A percentile compares a stretch with the other conserved stretches of the same genome.
Conservation (phyloP, 257 asterid genomes). For the Gynochthodes officinalis region DNA sequence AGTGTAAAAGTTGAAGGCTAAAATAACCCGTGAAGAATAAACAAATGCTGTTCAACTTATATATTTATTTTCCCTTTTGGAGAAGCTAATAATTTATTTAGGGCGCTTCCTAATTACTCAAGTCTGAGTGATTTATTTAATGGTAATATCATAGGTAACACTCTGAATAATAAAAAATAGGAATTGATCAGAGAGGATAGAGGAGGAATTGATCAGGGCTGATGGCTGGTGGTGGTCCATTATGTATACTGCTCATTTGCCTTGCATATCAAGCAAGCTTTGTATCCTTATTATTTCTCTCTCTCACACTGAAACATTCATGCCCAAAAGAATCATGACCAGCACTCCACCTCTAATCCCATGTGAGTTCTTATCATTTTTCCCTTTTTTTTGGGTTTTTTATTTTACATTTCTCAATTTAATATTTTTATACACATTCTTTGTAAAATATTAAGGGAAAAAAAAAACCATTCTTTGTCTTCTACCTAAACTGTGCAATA, state of each 20-base stretch:
- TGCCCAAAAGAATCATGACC: slow-evolving; percentile 66
- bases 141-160: no score
- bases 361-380: slow-evolving; percentile 77
- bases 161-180: no score
- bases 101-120: slow-evolving; percentile 10
- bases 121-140: no score
- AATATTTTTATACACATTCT: no score
- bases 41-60: not conserved
- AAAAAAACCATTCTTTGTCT: no score
- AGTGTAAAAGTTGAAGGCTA: no score
- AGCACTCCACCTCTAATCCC: slow-evolving; percentile 69
- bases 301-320: slow-evolving; percentile 45
- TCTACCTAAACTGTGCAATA: no score
- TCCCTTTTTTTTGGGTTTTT: slow-evolving; percentile 31
- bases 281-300: slow-evolving; percentile 17
- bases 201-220: not conserved
- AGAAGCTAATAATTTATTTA: slow-evolving; percentile 7
- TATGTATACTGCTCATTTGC: slow-evolving; percentile 63
- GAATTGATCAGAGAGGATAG: not conserved
- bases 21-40: not conserved
- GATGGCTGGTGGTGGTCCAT: slow-evolving; percentile 65
- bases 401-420: not conserved
- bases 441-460: no score
- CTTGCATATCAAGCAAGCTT: slow-evolving; percentile 88
- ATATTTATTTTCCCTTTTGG: not conserved